phyloP scores from a whole-genome alignment of 169 alveolate genomes.

The Plasmodium gonderi region DNA sequence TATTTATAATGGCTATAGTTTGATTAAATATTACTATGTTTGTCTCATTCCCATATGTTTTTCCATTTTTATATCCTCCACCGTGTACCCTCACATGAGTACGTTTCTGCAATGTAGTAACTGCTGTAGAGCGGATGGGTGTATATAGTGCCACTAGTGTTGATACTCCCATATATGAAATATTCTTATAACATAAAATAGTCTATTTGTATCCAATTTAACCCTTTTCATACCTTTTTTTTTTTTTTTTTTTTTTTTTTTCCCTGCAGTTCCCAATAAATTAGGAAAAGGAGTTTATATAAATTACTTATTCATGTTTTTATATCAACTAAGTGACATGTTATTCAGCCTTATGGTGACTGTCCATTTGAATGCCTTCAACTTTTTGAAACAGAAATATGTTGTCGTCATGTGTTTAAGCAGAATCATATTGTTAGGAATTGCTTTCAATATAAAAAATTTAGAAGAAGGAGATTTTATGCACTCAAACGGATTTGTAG shows the following conservation, averaged over 20 bases:
- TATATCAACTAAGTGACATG: slow-evolving; percentile 33
- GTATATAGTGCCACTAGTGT: no score
- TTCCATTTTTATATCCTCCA: slow-evolving; percentile 23
- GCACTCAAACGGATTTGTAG: slow-evolving; percentile 2
- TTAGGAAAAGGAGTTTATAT: slow-evolving; percentile 9
- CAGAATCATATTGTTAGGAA: background rate
- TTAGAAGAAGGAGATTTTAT: background rate
- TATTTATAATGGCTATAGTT: slow-evolving; percentile 10
- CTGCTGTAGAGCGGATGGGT: no score
- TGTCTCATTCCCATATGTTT: slow-evolving; percentile 55
- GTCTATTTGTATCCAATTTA: background rate
- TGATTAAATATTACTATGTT: slow-evolving; percentile 34
- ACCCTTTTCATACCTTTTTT: background rate
- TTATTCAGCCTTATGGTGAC: slow-evolving; percentile 32
- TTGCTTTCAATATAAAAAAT: slow-evolving; percentile 20
- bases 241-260: background rate
- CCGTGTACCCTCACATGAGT: slow-evolving; percentile 51
- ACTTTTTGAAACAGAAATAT: slow-evolving; percentile 38
- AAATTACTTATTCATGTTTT: slow-evolving; percentile 43
- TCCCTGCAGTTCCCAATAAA: slow-evolving; percentile 41
- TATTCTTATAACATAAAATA: no score
- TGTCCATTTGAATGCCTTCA: background rate
- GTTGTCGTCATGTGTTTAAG: slow-evolving; percentile 4
- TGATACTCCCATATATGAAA: no score
- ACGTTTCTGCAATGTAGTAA: background rate